phyloP scores from a whole-genome alignment of 1,284 basidiomycete genomes.

The Marasmius oreades region DNA sequence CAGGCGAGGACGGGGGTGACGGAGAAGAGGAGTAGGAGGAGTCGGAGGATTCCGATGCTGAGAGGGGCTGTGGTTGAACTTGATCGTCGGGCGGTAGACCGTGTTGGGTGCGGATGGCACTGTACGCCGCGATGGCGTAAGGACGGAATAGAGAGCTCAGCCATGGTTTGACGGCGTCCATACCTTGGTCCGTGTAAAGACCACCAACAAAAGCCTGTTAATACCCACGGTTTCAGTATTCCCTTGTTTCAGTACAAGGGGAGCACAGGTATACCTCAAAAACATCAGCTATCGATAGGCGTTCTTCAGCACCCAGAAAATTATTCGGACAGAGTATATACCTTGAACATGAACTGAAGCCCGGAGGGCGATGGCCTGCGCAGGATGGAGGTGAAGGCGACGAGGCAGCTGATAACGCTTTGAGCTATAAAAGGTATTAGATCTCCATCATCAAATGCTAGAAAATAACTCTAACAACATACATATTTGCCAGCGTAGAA shows the following conservation, averaged over 20 bases:
- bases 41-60: constrained; percentile 19
- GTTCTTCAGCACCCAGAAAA: constrained; percentile 4
- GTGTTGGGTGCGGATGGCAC: constrained; percentile 57
- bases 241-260: neutral
- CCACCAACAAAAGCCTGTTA: constrained; percentile 73
- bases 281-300: constrained; percentile 52
- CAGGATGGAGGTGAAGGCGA: constrained; percentile 56
- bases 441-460: neutral
- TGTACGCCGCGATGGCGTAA: constrained; percentile 59
- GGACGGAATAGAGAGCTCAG: constrained; percentile 57
- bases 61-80: constrained; percentile 15
- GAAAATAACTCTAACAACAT: constrained; percentile 20
- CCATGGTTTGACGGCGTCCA: constrained; percentile 54
- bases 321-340: constrained; percentile 23
- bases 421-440: constrained; percentile 39
- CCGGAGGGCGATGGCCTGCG: constrained; percentile 64
- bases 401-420: constrained; percentile 59
- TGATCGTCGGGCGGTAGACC: constrained; percentile 43
- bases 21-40: constrained; percentile 15
- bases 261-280: constrained; percentile 53
- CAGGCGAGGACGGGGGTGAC: constrained; percentile 2
- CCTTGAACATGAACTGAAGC: constrained; percentile 70
- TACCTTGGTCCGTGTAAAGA: constrained; percentile 63
- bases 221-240: constrained; percentile 4
- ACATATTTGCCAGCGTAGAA: constrained; percentile 67